Evolutionary conservation across 768 basidiomycete genomes (phyloP), one percentile per base, ranked within the genome.

Genomic region (Naematelia encephala): DNA sequence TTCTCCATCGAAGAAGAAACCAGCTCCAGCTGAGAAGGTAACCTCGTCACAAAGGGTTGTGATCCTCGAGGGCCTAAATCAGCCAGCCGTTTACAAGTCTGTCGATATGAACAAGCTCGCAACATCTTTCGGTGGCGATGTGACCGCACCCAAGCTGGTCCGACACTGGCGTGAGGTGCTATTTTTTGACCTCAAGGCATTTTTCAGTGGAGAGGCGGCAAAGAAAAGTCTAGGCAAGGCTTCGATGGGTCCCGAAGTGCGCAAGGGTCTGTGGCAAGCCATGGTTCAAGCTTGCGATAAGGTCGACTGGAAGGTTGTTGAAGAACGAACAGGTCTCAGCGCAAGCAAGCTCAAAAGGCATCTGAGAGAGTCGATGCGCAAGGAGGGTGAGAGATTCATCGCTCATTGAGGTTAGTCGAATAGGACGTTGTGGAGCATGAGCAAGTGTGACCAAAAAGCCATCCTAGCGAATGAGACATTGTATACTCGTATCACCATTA

Each of bases 131-230:
- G 42, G 26, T 14, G 23, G 27, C 16, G 50, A 48, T 12, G 26
- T 49, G 25, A 59, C 49, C 5, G 14, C 39, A 28, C 19, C 58
- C n/a, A 68, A 72, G 28, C 49, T 68, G 26, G 28, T 55, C 2
- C 54, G 67, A n/a, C 70, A 72, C 48, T 69, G 70, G 70, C 62
- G 62, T 30, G 59, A 72, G 51, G 63, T 67, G 14, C 57, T 72
- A 1, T 66, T 55, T 14, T 22, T 44, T 2, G 70, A 72, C 39
- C 51, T 72, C 34, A 46, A 54, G 22, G 22, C 48, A 25, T 34
- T 56, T 25, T 48, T 56, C 43, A 43, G 29, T 5, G 51, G 60
- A 1, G 34, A 19, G n/a, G 1, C 19, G 49, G 22, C 52, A 27
- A 42, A 29, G 27, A 44, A 64, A 59, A 27, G 47, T 10, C 51